These are phyloP conservation scores for Lentinus tigrinus DNA, from an alignment of 768 basidiomycete species.

Conservation along the genomic window DNA sequence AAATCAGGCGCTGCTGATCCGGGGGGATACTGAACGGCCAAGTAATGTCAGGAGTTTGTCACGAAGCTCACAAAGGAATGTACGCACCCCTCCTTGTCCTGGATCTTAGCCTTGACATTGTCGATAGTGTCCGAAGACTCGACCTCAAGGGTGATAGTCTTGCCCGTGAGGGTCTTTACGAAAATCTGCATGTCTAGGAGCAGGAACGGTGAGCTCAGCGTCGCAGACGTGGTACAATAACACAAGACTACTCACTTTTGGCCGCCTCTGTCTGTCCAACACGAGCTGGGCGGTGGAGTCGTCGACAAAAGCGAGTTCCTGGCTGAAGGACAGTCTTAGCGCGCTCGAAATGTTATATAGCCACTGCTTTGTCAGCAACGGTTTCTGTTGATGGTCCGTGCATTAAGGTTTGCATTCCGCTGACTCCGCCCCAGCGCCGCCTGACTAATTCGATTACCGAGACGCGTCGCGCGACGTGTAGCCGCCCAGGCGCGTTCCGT, in stretches of 20 bases:
- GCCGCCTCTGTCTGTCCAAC: constrained; percentile 86
- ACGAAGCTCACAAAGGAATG: neutral
- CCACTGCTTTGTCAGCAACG: constrained; percentile 24
- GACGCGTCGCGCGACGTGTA: constrained; percentile 24
- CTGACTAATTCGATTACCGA: constrained; percentile 17
- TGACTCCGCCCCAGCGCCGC: constrained; percentile 11
- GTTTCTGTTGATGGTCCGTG: constrained; percentile 44
- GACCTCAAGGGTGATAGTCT: constrained; percentile 98
- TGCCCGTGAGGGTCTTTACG: constrained; percentile 98
- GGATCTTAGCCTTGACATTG: constrained; percentile 97
- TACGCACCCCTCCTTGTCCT: constrained; percentile 92
- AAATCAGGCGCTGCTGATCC: constrained; percentile 97
- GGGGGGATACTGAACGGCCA: constrained; percentile 65
- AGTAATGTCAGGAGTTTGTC: constrained; percentile 3
- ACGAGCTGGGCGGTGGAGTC: constrained; percentile 87
- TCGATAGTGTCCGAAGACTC: constrained; percentile 97
- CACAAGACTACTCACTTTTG: constrained; percentile 28
- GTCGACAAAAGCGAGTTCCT: constrained; percentile 77
- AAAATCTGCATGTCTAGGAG: constrained; percentile 87
- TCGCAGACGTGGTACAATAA: neutral
- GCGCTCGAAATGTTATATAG: constrained; percentile 19
- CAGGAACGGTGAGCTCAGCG: constrained; percentile 51
- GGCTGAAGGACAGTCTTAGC: constrained; percentile 28
- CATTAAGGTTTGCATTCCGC: constrained; percentile 31
- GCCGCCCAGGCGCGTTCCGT: constrained; percentile 7